Percentiles rank a stretch among this genome's conserved stretches.
Evolutionary conservation across 192 early-diverging fungal genomes (phyloP).

Genomic region (Phlyctochytrium arcticum): DNA sequence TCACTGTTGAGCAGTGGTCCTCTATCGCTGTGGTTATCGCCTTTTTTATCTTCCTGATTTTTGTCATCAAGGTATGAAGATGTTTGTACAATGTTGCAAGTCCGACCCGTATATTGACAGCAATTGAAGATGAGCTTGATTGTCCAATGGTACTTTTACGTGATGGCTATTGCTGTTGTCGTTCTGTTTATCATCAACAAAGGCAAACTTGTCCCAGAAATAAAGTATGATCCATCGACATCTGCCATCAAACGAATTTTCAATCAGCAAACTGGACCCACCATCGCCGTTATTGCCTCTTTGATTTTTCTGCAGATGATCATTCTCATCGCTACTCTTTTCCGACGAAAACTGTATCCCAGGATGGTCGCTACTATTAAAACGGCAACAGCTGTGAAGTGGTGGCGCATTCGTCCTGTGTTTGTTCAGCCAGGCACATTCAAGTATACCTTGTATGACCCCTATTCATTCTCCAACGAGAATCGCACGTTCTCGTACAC

Average conservation of each 20-base stretch:
- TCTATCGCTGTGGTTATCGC: not conserved
- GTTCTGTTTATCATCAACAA: conserved; percentile 1
- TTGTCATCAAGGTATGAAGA: not conserved
- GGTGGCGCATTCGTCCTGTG: not conserved
- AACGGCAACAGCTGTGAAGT: not conserved
- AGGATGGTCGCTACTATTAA: not conserved
- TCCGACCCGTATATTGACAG: not conserved
- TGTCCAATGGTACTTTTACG: conserved; percentile 1
- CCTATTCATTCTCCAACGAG: not conserved
- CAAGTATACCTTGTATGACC: not conserved
- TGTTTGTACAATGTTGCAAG: not conserved
- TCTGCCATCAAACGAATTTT: not conserved
- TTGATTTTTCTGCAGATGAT: not conserved
- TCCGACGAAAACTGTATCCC: not conserved
- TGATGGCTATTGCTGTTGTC: not conserved
- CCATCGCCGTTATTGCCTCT: not conserved
- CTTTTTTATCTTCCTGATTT: not conserved
- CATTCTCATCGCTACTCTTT: not conserved
- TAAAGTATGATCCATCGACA: not conserved
- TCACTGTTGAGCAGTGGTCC: not conserved
- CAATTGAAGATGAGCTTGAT: not conserved
- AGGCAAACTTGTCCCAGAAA: not conserved
- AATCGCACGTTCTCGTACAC: conserved; percentile 1
- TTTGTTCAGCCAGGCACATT: not conserved
- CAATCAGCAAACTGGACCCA: not conserved